These are phyloP conservation scores for Erythrophleum ivorense DNA, from an alignment of 331 rosid species.

Conservation along the genomic window DNA sequence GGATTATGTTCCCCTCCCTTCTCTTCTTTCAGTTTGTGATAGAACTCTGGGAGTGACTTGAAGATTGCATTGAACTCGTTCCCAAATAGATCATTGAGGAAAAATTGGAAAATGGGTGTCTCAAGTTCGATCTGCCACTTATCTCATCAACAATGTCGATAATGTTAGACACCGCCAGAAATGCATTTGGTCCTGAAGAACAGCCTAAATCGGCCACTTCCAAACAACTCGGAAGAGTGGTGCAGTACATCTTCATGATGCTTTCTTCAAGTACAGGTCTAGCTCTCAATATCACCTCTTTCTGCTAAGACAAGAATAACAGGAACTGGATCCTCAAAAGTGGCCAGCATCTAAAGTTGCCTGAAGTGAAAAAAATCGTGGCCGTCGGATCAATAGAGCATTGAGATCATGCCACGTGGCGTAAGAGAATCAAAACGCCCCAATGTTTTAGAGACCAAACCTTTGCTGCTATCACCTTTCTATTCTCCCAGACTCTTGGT, in stretches of 20 bases:
- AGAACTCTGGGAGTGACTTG: slow-evolving; percentile 38
- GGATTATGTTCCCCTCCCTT: neutral
- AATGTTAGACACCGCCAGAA: slow-evolving; percentile 17
- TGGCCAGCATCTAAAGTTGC: too few relatives aligned
- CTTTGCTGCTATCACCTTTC: too few relatives aligned
- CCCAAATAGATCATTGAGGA: slow-evolving; percentile 49
- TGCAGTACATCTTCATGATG: slow-evolving; percentile 1
- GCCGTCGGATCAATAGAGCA: too few relatives aligned
- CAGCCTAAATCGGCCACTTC: slow-evolving; percentile 55
- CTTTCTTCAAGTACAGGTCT: slow-evolving; percentile 34
- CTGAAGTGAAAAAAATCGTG: too few relatives aligned
- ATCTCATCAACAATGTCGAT: neutral
- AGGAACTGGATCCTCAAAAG: too few relatives aligned
- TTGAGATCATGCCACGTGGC: too few relatives aligned
- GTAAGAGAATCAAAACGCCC: too few relatives aligned
- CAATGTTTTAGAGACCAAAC: too few relatives aligned
- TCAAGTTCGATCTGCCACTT: neutral
- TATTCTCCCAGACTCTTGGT: too few relatives aligned
- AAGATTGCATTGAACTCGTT: slow-evolving; percentile 54
- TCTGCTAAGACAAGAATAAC: slow-evolving; percentile 17
- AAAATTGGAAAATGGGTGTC: slow-evolving; percentile 29
- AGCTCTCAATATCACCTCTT: slow-evolving; percentile 22
- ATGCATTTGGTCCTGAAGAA: slow-evolving; percentile 48
- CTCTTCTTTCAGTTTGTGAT: slow-evolving; percentile 5
- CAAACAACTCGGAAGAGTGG: slow-evolving; percentile 24